A percentile compares a stretch with the other conserved stretches of the same genome.
These are phyloP conservation scores for Fomitopsis pinicola DNA, from an alignment of 1,284 basidiomycete genomes.

Conservation along the genomic window DNA sequence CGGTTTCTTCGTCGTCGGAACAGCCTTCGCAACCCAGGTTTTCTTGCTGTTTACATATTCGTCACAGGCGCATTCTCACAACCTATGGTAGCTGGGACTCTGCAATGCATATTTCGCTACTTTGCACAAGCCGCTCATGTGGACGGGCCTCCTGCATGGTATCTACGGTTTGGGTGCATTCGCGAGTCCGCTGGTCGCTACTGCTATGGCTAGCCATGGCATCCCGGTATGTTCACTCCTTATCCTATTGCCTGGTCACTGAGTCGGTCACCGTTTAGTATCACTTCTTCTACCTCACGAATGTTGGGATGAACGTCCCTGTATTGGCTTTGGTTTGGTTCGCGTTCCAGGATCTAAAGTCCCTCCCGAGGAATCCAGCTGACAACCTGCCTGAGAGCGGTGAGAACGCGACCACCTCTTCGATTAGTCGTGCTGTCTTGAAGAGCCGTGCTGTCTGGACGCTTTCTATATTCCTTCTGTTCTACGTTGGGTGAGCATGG, in stretches of 20 bases:
- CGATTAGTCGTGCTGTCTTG: slow-evolving; percentile 15
- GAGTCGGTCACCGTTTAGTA: slow-evolving; percentile 10
- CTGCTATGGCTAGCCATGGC: slow-evolving; percentile 25
- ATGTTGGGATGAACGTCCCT: slow-evolving; percentile 25
- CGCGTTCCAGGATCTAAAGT: slow-evolving; percentile 22
- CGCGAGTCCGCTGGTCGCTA: slow-evolving; percentile 27
- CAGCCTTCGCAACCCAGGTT: slow-evolving; percentile 28
- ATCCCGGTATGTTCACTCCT: slow-evolving; percentile 21
- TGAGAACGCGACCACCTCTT: slow-evolving; percentile 3
- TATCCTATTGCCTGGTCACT: not conserved
- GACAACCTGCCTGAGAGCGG: slow-evolving; percentile 5
- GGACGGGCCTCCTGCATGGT: slow-evolving; percentile 28
- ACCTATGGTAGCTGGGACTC: slow-evolving; percentile 22
- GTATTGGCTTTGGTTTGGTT: slow-evolving; percentile 21
- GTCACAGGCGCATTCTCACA: not conserved
- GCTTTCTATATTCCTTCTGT: slow-evolving; percentile 28
- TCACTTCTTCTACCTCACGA: slow-evolving; percentile 27
- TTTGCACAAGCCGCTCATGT: slow-evolving; percentile 27
- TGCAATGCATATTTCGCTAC: slow-evolving; percentile 29
- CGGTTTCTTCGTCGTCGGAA: slow-evolving; percentile 28
- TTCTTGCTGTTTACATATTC: not conserved
- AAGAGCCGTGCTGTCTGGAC: slow-evolving; percentile 28
- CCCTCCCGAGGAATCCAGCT: slow-evolving; percentile 17
- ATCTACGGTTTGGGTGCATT: slow-evolving; percentile 30
- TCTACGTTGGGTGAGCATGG: slow-evolving; percentile 26